A percentile compares a stretch with the other conserved stretches of the same genome.
Conservation (phyloP, 2,329 filamentous ascomycete species). For the Fusarium sp. region DNA sequence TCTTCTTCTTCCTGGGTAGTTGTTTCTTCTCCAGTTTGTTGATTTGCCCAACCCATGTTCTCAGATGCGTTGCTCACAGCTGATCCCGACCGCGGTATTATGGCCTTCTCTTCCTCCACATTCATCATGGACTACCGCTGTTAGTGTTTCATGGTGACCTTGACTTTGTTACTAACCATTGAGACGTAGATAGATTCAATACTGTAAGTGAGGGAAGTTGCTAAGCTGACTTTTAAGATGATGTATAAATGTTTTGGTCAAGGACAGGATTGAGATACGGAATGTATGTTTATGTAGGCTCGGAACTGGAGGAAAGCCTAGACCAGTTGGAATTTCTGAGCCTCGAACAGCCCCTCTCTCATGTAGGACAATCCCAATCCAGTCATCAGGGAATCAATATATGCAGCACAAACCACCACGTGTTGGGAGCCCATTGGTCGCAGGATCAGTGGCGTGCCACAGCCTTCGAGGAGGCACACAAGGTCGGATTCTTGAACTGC, state of each 20-base stretch:
- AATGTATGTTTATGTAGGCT: not conserved
- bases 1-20: not conserved
- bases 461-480: not conserved
- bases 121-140: not conserved
- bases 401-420: not conserved
- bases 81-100: rapidly evolving
- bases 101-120: rapidly evolving
- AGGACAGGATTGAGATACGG: not conserved
- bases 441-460: not conserved
- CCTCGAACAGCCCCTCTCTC: not conserved
- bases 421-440: not conserved
- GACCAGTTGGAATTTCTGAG: not conserved
- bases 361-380: not conserved
- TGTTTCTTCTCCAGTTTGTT: not conserved
- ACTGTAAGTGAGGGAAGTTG: rapidly evolving
- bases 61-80: not conserved
- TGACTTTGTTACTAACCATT: not conserved
- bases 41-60: not conserved
- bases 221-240: not conserved
- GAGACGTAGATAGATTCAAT: not conserved
- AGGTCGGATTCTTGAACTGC: not conserved
- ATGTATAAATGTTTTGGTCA: rapidly evolving
- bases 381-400: not conserved
- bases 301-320: not conserved
- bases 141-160: not conserved